Conservation (phyloP, 164 flowering plant genomes). For the Hamamelis virginiana region DNA sequence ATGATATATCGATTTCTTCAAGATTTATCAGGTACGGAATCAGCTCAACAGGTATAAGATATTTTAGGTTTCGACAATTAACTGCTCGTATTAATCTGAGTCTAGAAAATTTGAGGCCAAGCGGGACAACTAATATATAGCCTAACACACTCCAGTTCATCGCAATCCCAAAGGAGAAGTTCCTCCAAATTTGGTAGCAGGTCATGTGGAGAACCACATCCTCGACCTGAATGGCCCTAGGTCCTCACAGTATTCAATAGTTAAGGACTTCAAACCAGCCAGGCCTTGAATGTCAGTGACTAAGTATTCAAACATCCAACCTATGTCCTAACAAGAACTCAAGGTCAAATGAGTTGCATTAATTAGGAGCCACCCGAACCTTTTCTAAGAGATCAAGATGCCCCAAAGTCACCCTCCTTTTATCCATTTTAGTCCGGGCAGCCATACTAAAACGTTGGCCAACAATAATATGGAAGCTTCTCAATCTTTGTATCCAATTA, state of each 20-base stretch:
- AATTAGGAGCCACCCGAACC: conserved; percentile 4
- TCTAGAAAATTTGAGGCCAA: conserved; percentile 2
- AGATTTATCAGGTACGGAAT: conserved; percentile 4
- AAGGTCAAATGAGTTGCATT: conserved; percentile 8
- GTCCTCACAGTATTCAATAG: neutral
- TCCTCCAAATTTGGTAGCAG: conserved; percentile 17
- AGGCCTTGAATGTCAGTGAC: neutral
- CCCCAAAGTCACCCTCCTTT: conserved; percentile 4
- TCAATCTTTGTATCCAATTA: conserved; percentile 5
- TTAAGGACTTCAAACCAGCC: conserved; percentile 5
- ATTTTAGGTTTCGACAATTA: neutral
- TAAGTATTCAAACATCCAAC: neutral
- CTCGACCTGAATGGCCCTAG: neutral
- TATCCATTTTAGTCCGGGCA: neutral
- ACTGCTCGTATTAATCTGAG: conserved; percentile 7
- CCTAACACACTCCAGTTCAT: neutral
- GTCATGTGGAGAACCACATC: neutral
- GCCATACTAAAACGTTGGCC: neutral
- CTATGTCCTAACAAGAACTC: neutral
- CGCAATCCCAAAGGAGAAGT: neutral
- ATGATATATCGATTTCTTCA: conserved; percentile 10
- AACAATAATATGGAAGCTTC: neutral
- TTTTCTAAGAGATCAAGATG: conserved; percentile 7
- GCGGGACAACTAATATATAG: conserved; percentile 4
- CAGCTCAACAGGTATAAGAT: neutral